Conservation (phyloP, 2,329 filamentous ascomycete species). For the Orbilia brochopaga region DNA sequence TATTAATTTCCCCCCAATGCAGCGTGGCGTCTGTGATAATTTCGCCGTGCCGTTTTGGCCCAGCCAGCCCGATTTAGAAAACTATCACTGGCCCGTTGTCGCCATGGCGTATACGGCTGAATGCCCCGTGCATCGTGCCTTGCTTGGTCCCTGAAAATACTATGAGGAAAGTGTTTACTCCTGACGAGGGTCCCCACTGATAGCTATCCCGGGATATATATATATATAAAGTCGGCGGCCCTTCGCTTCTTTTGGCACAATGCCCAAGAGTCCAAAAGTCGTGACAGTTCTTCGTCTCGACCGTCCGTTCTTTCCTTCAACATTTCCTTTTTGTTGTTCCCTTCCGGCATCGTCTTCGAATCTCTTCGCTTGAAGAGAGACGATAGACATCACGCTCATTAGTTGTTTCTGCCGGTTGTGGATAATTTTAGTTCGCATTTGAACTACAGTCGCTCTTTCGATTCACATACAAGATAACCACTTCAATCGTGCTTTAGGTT, state of each 20-base stretch:
- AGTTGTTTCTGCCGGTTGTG: slow-evolving; percentile 1
- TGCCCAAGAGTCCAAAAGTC: background rate
- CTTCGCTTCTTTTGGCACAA: background rate
- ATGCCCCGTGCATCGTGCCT: background rate
- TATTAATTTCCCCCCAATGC: slow-evolving; percentile 37
- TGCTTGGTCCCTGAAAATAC: background rate
- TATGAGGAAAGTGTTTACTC: no score
- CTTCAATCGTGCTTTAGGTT: background rate
- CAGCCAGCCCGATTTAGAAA: background rate
- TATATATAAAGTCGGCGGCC: background rate
- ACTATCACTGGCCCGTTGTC: background rate
- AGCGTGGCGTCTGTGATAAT: slow-evolving; percentile 42
- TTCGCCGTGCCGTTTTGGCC: slow-evolving; percentile 30
- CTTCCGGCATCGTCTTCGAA: slow-evolving; percentile 8
- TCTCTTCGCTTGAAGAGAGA: slow-evolving; percentile 18
- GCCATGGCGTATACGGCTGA: background rate
- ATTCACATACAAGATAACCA: background rate
- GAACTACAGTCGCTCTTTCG: background rate
- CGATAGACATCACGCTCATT: slow-evolving; percentile 43
- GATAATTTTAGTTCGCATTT: slow-evolving; percentile 25
- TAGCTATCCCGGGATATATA: no score
- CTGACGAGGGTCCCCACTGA: no score
- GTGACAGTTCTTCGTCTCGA: slow-evolving; percentile 4
- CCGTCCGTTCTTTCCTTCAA: slow-evolving; percentile 10
- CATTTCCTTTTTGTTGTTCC: slow-evolving; percentile 28